These are phyloP conservation scores for Botrytis aclada DNA, from an alignment of 2,329 filamentous ascomycete species.

Conservation along the genomic window DNA sequence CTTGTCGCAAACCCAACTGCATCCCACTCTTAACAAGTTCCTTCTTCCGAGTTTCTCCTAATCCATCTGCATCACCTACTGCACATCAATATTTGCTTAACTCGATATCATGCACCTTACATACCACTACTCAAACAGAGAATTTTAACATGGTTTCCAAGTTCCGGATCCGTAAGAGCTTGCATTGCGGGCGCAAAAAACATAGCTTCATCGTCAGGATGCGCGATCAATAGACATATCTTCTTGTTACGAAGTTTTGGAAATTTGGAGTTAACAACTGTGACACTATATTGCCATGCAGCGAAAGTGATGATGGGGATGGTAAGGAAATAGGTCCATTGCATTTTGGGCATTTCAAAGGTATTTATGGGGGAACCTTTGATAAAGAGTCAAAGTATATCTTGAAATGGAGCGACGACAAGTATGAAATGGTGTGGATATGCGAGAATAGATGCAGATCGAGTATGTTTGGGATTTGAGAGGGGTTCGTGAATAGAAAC, in stretches of 20 bases:
- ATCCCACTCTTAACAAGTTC: constrained; percentile 81
- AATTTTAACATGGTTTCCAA: constrained; percentile 90
- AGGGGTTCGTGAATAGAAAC: constrained; percentile 5
- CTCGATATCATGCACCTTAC: neutral
- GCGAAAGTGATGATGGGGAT: constrained; percentile 43
- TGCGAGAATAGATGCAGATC: neutral
- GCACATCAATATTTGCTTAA: constrained; percentile 25
- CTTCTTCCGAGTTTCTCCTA: constrained; percentile 77
- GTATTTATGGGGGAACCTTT: neutral
- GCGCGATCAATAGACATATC: constrained; percentile 89
- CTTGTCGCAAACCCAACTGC: constrained; percentile 67
- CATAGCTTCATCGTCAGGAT: constrained; percentile 99
- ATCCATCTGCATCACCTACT: constrained; percentile 76
- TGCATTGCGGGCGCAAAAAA: constrained; percentile 92
- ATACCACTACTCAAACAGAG: constrained; percentile 83
- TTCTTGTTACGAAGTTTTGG: constrained; percentile 75
- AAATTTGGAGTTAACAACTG: constrained; percentile 46
- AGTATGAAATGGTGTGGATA: neutral
- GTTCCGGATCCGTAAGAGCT: constrained; percentile 73
- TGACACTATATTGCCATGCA: constrained; percentile 39
- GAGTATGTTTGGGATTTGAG: neutral
- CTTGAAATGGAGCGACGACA: neutral
- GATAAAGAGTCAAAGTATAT: neutral
- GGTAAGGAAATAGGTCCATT: constrained; percentile 31
- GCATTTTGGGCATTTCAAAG: constrained; percentile 27